Conservation (phyloP, 202 grass and related monocot species). For the Saccharum hybrid region DNA sequence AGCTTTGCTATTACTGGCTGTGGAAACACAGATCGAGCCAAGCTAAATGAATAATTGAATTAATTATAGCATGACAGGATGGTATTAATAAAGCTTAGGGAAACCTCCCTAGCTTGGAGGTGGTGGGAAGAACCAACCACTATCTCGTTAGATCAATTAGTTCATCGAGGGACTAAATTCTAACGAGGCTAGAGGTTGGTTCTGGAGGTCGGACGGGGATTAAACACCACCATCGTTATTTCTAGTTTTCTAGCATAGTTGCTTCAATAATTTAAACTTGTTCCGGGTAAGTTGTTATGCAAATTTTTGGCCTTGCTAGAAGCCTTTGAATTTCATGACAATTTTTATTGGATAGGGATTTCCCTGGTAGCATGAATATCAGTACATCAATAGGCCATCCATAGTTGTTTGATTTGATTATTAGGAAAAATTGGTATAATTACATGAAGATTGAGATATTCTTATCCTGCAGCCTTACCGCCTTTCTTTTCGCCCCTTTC, state of each 20-base stretch:
- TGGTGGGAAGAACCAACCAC: constrained; percentile 30
- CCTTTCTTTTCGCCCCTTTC: neutral
- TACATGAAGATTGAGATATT: constrained; percentile 19
- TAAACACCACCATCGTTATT: neutral
- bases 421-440: neutral
- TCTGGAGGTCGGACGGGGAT: constrained; percentile 8
- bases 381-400: neutral
- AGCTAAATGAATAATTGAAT: neutral
- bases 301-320: neutral
- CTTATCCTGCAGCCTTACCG: neutral
- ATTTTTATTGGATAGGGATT: constrained; percentile 7
- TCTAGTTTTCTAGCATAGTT: constrained; percentile 23
- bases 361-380: neutral
- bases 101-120: neutral
- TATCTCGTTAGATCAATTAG: constrained; percentile 41
- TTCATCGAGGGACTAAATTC: constrained; percentile 36
- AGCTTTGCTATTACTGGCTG: constrained; percentile 31
- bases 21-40: neutral
- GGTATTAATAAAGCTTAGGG: constrained; percentile 30
- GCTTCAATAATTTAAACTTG: constrained; percentile 15
- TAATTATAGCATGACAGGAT: constrained; percentile 19
- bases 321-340: neutral
- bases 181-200: constrained; percentile 49
- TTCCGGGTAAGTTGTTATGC: constrained; percentile 22
- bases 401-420: constrained; percentile 8